A percentile compares a stretch with the other conserved stretches of the same genome.
These are phyloP conservation scores for Priceomyces carsonii DNA, from an alignment of 805 yeast species.

Conservation along the genomic window DNA sequence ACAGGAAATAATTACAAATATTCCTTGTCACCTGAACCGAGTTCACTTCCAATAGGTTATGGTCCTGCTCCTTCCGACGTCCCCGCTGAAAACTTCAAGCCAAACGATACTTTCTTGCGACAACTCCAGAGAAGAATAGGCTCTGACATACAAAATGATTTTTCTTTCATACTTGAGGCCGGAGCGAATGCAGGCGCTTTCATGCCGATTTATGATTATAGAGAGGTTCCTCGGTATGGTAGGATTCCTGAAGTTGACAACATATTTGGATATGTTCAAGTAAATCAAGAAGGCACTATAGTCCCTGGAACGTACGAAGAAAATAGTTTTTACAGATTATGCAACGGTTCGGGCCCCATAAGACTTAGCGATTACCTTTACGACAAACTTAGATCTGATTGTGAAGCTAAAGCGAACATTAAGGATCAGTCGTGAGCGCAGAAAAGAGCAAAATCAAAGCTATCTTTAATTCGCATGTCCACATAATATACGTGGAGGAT, in stretches of 20 bases:
- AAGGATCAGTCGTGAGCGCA: too few relatives aligned
- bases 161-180: conserved; percentile 57
- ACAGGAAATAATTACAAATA: conserved; percentile 10
- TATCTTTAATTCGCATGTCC: too few relatives aligned
- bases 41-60: conserved; percentile 24
- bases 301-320: conserved; percentile 54
- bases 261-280: conserved; percentile 67
- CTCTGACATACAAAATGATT: conserved; percentile 41
- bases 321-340: conserved; percentile 59
- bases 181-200: conserved; percentile 50
- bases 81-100: conserved; percentile 22
- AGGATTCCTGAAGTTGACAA: conserved; percentile 72
- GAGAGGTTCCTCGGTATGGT: conserved; percentile 63
- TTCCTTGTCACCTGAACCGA: conserved; percentile 22
- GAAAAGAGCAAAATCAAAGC: too few relatives aligned
- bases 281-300: conserved; percentile 55
- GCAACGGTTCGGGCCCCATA: conserved; percentile 50
- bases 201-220: conserved; percentile 73
- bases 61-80: conserved; percentile 9
- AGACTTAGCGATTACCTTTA: conserved; percentile 52
- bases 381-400: conserved; percentile 37
- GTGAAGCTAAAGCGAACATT: conserved; percentile 17
- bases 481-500: too few relatives aligned
- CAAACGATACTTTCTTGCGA: conserved; percentile 27
- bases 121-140: conserved; percentile 26